Base-by-base conservation (phyloP, 805 yeast species). In the Gaillardinia entomophila region DNA sequence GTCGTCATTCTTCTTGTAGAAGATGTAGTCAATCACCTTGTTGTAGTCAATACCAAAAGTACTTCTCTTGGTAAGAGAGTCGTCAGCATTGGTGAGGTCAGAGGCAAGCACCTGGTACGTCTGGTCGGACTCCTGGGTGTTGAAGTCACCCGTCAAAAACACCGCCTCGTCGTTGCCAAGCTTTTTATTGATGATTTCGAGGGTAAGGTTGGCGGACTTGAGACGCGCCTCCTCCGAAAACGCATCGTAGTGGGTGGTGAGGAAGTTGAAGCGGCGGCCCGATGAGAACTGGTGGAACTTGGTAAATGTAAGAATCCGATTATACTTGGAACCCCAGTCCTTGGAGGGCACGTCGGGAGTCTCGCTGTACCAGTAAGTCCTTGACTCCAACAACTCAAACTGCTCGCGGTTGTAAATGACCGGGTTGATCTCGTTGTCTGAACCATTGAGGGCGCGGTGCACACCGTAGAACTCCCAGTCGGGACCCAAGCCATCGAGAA, bases 121-220 rank as follows among this genome's bases (percentile, higher is more conserved):
- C n/a, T 27, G 20, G 22, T 40, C 42, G 12, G 36, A 24, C 18
- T 26, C 25, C 12, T 36, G 33, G 2, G 78, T 66, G 45, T 78
- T 78, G 55, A 78, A 71, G 46, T 76, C 82, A 3, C 82, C 82
- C 12, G 65, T 54, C n/a, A 77, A 53, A 31, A 73, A 55, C 2
- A 67, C 62, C 2, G 68, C 63, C 14, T 24, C 17, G 17, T 43
- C 41, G 16, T 54, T 51, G 8, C 55, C 57, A 7, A 45, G 47
- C 16, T 46, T 49, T 1, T 49, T 45, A 12, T 8, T n/a, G 32
- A 28, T 27, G 16, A 27, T 29, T 8, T 22, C 22, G 16, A 33
- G 22, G 12, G 70, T 63, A 37, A 73, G 38, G 27, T 67, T 62
- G 4, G 73, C 70, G 4, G 74, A 63, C 31, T 68, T 63, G 16